Evolutionary conservation across 441 rosid genomes (phyloP).

Genomic region (Jatropha multifida): DNA sequence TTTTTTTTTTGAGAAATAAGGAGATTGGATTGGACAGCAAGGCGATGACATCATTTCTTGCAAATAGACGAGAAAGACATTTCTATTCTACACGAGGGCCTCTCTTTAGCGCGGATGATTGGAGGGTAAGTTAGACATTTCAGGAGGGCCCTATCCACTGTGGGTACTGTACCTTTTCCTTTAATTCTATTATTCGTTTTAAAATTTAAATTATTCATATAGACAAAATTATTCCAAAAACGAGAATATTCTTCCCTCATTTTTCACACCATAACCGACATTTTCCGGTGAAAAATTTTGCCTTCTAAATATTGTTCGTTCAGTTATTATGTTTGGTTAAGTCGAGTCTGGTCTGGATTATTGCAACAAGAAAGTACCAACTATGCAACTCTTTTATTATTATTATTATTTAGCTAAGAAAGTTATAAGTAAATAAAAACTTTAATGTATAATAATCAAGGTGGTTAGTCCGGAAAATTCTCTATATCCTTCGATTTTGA

Average conservation of each 20-base stretch:
- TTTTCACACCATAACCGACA: constrained; percentile 30
- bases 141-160: neutral
- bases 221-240: constrained; percentile 22
- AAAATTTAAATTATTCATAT: neutral
- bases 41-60: constrained; percentile 2
- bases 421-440: neutral
- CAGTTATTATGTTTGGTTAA: neutral
- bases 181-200: neutral
- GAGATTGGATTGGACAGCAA: neutral
- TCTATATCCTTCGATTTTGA: neutral
- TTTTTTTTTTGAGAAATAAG: neutral
- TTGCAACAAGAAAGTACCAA: neutral
- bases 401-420: no score
- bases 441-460: neutral
- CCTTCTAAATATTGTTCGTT: neutral
- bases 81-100: neutral
- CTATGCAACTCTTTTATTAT: no score
- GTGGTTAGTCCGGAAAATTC: neutral
- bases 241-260: constrained; percentile 32
- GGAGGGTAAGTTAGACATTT: constrained; percentile 11
- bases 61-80: neutral
- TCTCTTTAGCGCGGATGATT: no score
- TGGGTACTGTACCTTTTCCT: neutral
- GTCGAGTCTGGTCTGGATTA: no score
- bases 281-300: neutral